Conservation (phyloP, 768 basidiomycete genomes). For the Termitomyces sp. region DNA sequence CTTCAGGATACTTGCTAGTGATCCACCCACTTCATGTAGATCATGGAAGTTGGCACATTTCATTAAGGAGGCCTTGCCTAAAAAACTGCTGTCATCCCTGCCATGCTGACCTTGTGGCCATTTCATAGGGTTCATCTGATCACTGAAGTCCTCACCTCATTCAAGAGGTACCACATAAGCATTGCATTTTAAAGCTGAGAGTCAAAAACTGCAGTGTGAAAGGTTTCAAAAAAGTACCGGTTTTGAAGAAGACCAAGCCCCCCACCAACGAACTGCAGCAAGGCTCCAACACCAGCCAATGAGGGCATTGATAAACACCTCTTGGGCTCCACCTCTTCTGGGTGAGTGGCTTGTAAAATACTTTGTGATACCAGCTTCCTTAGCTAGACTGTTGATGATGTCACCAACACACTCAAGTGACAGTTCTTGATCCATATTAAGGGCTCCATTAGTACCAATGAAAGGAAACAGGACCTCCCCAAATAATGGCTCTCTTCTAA, state of each 20-base stretch:
- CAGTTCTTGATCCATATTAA: neutral
- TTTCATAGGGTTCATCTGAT: too few species aligned
- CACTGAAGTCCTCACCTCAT: too few species aligned
- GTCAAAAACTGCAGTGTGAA: too few species aligned
- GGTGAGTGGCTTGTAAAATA: conserved; percentile 1
- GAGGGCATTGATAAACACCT: neutral
- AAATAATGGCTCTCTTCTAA: neutral
- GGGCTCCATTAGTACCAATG: neutral
- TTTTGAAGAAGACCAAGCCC: neutral
- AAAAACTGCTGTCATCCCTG: too few species aligned
- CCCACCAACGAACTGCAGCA: neutral
- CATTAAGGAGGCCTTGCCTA: too few species aligned
- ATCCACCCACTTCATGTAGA: too few species aligned
- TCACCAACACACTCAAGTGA: neutral
- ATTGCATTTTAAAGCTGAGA: neutral
- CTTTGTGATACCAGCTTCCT: neutral
- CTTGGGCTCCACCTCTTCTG: conserved; percentile 1
- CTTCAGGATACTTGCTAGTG: too few species aligned
- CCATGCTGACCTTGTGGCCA: too few species aligned
- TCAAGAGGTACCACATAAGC: neutral
- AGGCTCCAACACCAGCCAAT: neutral
- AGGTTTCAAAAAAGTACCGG: neutral
- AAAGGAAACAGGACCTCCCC: neutral
- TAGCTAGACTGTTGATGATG: neutral
- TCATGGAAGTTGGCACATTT: too few species aligned